Base-by-base conservation (phyloP, 2,329 filamentous ascomycete species). In the Alternaria gaisen region DNA sequence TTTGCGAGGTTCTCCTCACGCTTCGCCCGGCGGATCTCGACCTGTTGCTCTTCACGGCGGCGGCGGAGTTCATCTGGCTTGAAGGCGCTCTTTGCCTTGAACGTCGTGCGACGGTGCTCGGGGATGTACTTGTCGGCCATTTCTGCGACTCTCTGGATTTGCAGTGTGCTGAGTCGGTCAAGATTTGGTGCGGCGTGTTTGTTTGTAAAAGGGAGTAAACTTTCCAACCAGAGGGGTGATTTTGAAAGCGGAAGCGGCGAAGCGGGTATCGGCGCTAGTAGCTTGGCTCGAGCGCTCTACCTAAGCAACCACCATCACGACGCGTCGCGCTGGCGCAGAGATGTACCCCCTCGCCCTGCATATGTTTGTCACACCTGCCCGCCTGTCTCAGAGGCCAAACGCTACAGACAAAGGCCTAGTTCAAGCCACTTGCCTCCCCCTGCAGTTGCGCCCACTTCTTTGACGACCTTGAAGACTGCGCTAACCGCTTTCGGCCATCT, bases 91-190 rank as follows among this genome's bases (percentile, higher is more conserved):
- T 97, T 97, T 57, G 95, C 95, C 91, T 99, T 99, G 90, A 97
- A 99, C 85, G 97, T 94, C 70, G 93, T 97, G 80, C 95, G 94
- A 82, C 95, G 93, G 86, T 99, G 95, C 86, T 99, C 95, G 81
- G 95, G 95, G 78, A 99, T 99, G 86, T 97, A 99, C 78, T 95
- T 92, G 82, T 99, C 95, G 82, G 95, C 91, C 95, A 99, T 99
- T 84, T 75, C 90, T 75, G 68, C 70, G 67, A 64, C 66, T 55
- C 60, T 60, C 61, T 69, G 60, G 69, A 52, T 63, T 42, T 48
- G 53, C 65, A 40, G 61, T 56, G 63, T 53, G 59, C 58, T 44
- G 64, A 63, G 65, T 67, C 65, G 46, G 63, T 57, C 53, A 60
- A 53, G 60, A 51, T 56, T 60, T 58, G 61, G 62, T 67, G 61